Evolutionary conservation across 1,284 basidiomycete genomes (phyloP).

Genomic region (Malassezia slooffiae): DNA sequence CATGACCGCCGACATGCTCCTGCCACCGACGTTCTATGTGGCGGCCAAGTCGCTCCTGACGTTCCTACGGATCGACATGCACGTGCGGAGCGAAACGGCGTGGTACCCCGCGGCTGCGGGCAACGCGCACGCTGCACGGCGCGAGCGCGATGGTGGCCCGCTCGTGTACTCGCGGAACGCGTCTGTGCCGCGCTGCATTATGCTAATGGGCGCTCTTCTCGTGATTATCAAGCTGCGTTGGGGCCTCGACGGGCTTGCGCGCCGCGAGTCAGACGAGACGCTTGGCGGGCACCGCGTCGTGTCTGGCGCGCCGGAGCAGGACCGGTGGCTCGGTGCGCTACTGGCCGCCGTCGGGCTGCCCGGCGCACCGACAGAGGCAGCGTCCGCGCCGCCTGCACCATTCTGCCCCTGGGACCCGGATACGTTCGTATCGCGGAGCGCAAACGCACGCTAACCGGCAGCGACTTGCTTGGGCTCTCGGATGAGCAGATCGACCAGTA

Average conservation of each 20-base stretch:
- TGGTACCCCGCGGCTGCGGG: background rate
- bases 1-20: constrained; percentile 59
- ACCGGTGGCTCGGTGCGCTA: constrained; percentile 8
- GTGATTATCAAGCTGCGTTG: constrained; percentile 35
- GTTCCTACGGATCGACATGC: constrained; percentile 15
- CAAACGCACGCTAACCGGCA: too few species aligned
- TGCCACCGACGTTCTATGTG: constrained; percentile 55
- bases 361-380: background rate
- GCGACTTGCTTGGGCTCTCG: constrained; percentile 7
- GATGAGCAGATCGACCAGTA: constrained; percentile 9
- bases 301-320: constrained; percentile 48
- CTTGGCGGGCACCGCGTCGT: constrained; percentile 17
- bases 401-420: constrained; percentile 15
- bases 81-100: background rate
- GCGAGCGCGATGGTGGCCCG: background rate
- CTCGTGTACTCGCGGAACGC: constrained; percentile 49
- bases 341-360: background rate
- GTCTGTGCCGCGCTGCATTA: constrained; percentile 61
- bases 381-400: background rate
- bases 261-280: constrained; percentile 12
- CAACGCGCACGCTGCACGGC: background rate
- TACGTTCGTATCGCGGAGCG: too few species aligned
- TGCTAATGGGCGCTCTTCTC: constrained; percentile 53
- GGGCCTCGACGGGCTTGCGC: constrained; percentile 31
- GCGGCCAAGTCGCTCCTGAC: constrained; percentile 21